phyloP scores from a whole-genome alignment of 2,329 filamentous ascomycete species.

The Epicoccum sorghinum region DNA sequence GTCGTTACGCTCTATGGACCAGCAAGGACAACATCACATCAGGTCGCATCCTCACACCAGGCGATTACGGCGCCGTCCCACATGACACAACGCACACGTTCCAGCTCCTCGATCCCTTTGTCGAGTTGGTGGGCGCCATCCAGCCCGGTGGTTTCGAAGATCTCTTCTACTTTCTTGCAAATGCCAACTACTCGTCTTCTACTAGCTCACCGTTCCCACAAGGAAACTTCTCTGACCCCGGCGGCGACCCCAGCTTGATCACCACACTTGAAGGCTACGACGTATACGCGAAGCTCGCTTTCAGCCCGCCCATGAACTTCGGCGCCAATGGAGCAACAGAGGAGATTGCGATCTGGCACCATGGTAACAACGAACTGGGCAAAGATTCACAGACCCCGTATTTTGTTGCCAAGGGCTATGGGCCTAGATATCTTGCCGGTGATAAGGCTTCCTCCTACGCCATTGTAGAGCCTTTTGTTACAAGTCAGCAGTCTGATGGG shows the following conservation, averaged over 20 bases:
- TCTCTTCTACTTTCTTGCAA: slow-evolving; percentile 52
- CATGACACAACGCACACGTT: slow-evolving; percentile 57
- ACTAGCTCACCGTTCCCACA: slow-evolving; percentile 47
- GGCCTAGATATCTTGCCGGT: slow-evolving; percentile 53
- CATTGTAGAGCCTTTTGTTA: slow-evolving; percentile 54
- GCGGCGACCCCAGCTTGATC: slow-evolving; percentile 42
- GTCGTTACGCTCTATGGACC: slow-evolving; percentile 56
- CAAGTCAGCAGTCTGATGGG: slow-evolving; percentile 46
- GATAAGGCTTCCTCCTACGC: slow-evolving; percentile 44
- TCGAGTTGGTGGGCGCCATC: slow-evolving; percentile 55
- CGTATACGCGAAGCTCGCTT: slow-evolving; percentile 53
- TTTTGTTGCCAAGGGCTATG: slow-evolving; percentile 55
- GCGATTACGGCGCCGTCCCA: slow-evolving; percentile 56
- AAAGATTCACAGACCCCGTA: slow-evolving; percentile 44
- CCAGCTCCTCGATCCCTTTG: slow-evolving; percentile 56
- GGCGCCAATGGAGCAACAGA: slow-evolving; percentile 51
- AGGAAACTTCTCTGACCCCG: slow-evolving; percentile 36
- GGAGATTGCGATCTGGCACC: slow-evolving; percentile 46
- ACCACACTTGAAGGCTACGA: slow-evolving; percentile 49
- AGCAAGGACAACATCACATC: slow-evolving; percentile 40
- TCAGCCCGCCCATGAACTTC: slow-evolving; percentile 49
- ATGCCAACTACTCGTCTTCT: slow-evolving; percentile 43
- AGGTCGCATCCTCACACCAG: slow-evolving; percentile 50
- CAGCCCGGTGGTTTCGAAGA: slow-evolving; percentile 58
- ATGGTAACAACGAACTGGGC: slow-evolving; percentile 45